Conservation (phyloP, 1,139 yeast genomes). For the Candida neerlandica region DNA sequence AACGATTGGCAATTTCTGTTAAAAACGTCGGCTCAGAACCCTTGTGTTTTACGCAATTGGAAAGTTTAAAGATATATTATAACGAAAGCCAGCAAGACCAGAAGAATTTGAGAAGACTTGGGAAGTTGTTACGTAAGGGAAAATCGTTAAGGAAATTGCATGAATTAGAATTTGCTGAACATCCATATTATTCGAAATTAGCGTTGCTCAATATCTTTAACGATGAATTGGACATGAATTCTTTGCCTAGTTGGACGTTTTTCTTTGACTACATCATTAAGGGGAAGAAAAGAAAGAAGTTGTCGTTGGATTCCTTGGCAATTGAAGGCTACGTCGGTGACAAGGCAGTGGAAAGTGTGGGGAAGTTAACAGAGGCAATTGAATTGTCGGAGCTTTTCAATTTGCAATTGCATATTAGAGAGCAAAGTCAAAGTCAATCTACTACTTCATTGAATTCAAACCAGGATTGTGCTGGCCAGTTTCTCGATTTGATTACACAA, state of each 20-base stretch:
- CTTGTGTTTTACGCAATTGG: conserved; percentile 6
- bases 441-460: neutral
- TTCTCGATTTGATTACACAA: conserved; percentile 9
- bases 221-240: neutral
- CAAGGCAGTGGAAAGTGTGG: conserved; percentile 3
- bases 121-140: conserved; percentile 1
- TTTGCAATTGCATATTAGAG: conserved; percentile 11
- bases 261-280: conserved; percentile 7
- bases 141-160: conserved; percentile 5
- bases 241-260: conserved; percentile 9
- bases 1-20: conserved; percentile 7
- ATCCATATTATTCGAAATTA: conserved; percentile 3
- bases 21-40: conserved; percentile 3
- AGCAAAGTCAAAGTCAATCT: conserved; percentile 5
- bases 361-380: conserved; percentile 1
- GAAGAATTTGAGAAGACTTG: conserved; percentile 6
- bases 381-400: conserved; percentile 9
- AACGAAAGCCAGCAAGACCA: conserved; percentile 7
- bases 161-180: conserved; percentile 11
- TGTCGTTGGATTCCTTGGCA: conserved; percentile 10
- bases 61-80: conserved; percentile 10
- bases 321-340: conserved; percentile 11
- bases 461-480: neutral
- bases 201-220: conserved; percentile 11
- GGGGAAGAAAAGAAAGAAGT: neutral